Conservation (phyloP, 257 asterid genomes). For the Thymus mandschuricus region DNA sequence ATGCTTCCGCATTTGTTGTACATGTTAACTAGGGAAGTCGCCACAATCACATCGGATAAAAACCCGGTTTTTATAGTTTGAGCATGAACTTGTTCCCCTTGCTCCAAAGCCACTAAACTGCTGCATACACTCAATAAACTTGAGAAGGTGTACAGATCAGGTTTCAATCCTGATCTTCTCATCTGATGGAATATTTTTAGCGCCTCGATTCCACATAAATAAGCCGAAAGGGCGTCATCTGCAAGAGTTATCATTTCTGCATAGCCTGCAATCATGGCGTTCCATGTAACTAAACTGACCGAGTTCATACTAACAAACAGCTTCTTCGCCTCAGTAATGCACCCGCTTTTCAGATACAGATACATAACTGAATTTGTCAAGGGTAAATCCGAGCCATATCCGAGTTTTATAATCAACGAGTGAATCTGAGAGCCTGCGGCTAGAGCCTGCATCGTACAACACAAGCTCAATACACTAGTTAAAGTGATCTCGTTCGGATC, state of each 20-base stretch:
- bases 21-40: slow-evolving; percentile 89
- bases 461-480: slow-evolving; percentile 69
- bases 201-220: slow-evolving; percentile 69
- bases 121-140: slow-evolving; percentile 75
- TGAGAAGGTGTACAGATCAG: slow-evolving; percentile 81
- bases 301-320: slow-evolving; percentile 65
- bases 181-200: slow-evolving; percentile 63
- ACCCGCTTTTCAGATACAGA: slow-evolving; percentile 74
- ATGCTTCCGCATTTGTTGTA: slow-evolving; percentile 91
- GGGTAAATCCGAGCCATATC: slow-evolving; percentile 54
- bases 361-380: slow-evolving; percentile 76
- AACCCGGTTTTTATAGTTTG: slow-evolving; percentile 71
- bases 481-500: slow-evolving; percentile 78
- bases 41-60: slow-evolving; percentile 76
- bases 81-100: slow-evolving; percentile 94
- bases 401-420: slow-evolving; percentile 64
- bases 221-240: slow-evolving; percentile 56
- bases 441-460: slow-evolving; percentile 69
- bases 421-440: slow-evolving; percentile 77
- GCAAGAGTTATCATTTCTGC: slow-evolving; percentile 62
- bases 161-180: slow-evolving; percentile 63
- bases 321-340: slow-evolving; percentile 64
- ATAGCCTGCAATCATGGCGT: slow-evolving; percentile 88
- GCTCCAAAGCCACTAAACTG: slow-evolving; percentile 73
- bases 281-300: slow-evolving; percentile 75